Conservation (phyloP, 768 basidiomycete genomes). For the Russula brevipes region DNA sequence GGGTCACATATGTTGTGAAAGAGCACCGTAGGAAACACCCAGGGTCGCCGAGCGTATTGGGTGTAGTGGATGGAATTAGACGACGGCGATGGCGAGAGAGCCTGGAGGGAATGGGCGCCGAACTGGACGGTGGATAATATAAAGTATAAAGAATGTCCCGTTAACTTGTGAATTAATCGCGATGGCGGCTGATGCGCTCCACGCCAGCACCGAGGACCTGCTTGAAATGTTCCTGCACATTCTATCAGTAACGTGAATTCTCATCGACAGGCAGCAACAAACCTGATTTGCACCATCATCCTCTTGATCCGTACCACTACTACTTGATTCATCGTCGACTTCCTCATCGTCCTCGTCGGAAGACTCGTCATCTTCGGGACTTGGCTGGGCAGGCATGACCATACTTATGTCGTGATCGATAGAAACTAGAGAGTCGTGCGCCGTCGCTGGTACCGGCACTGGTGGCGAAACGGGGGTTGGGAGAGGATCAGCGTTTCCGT, state of each 20-base stretch:
- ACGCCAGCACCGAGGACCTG: conserved; percentile 25
- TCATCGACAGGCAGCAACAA: conserved; percentile 20
- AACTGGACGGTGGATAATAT: conserved; percentile 3
- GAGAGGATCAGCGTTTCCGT: conserved; percentile 22
- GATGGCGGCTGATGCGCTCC: conserved; percentile 26
- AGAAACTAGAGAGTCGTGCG: not conserved
- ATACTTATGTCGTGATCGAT: not conserved
- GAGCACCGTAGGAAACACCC: not conserved
- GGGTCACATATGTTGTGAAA: not conserved
- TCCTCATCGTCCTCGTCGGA: conserved; percentile 20
- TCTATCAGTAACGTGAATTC: not conserved
- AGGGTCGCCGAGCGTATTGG: not conserved
- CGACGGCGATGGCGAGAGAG: not conserved
- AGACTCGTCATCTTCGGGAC: conserved; percentile 27
- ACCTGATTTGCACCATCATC: conserved; percentile 32
- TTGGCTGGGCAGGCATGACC: conserved; percentile 2
- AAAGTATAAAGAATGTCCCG: conserved; percentile 12
- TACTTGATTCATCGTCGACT: conserved; percentile 21
- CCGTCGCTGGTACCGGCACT: not conserved
- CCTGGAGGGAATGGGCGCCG: not conserved
- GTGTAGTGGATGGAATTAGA: not conserved
- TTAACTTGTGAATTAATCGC: conserved; percentile 8
- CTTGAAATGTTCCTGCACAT: conserved; percentile 18
- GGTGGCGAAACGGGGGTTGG: not conserved
- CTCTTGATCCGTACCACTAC: conserved; percentile 17